Evolutionary conservation across 768 basidiomycete genomes (phyloP).

Genomic region (Leucocoprinus sp.): DNA sequence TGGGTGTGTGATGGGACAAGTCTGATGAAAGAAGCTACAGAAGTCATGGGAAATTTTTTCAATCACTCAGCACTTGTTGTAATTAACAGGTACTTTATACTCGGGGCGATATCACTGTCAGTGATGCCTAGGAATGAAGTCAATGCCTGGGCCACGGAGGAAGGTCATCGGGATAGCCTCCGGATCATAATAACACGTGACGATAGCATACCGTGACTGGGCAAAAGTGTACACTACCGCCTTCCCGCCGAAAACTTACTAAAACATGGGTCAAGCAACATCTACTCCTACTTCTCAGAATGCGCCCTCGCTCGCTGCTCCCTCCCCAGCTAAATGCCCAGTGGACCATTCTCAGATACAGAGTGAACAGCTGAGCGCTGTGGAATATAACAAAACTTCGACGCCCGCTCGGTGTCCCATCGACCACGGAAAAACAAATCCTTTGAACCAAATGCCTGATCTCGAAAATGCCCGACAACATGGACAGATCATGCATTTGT

Average conservation of each 20-base stretch:
- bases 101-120: too few species aligned
- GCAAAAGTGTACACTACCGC: too few species aligned
- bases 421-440: conserved; percentile 52
- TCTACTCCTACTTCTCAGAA: conserved; percentile 23
- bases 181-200: too few species aligned
- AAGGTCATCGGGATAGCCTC: too few species aligned
- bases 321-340: conserved; percentile 27
- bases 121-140: too few species aligned
- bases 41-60: too few species aligned
- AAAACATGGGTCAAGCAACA: conserved; percentile 12
- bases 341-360: conserved; percentile 23
- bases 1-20: too few species aligned
- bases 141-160: too few species aligned
- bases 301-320: conserved; percentile 17
- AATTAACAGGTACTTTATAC: too few species aligned
- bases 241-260: background rate
- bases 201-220: too few species aligned
- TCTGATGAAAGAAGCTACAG: too few species aligned
- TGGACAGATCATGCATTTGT: conserved; percentile 50
- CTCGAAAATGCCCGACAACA: conserved; percentile 63
- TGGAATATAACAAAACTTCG: conserved; percentile 26
- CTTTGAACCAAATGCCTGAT: conserved; percentile 83
- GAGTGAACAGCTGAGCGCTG: conserved; percentile 21
- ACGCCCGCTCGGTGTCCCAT: conserved; percentile 53
- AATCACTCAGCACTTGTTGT: too few species aligned